A percentile compares a stretch with the other conserved stretches of the same genome.
phyloP scores from a whole-genome alignment of 352 stramenopile species.

The Phytophthora idaei region DNA sequence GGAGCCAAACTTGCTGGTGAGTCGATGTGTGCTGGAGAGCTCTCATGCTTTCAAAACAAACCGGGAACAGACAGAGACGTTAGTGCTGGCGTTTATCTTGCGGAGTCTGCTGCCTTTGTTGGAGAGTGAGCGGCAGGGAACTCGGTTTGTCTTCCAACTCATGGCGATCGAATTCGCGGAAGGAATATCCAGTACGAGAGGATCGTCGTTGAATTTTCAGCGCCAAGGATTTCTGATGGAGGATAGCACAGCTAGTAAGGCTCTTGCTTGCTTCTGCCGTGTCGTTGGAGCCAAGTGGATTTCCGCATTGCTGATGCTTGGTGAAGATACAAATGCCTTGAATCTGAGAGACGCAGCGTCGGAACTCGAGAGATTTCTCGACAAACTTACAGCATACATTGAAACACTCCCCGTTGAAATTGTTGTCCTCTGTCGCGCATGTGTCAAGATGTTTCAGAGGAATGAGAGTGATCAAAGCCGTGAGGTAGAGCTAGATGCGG shows the following conservation, averaged over 20 bases:
- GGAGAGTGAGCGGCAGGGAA: conserved; percentile 52
- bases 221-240: conserved; percentile 33
- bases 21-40: conserved; percentile 33
- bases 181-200: conserved; percentile 5
- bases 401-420: conserved; percentile 49
- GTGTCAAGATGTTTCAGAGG: conserved; percentile 31
- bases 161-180: conserved; percentile 42
- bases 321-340: neutral
- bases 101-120: conserved; percentile 53
- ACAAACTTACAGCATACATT: conserved; percentile 34
- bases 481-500: conserved; percentile 22
- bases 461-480: neutral
- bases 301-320: conserved; percentile 7
- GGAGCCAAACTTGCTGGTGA: conserved; percentile 47
- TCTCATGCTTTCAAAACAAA: conserved; percentile 10
- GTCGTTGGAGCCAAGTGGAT: conserved; percentile 45
- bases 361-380: conserved; percentile 32
- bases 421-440: conserved; percentile 57
- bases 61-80: neutral
- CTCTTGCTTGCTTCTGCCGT: conserved; percentile 42
- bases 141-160: conserved; percentile 56
- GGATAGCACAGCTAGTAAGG: conserved; percentile 42
- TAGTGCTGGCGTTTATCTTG: conserved; percentile 39
- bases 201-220: conserved; percentile 8
- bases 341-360: conserved; percentile 1